A percentile compares a stretch with the other conserved stretches of the same genome.
These are phyloP conservation scores for Schizonepeta tenuifolia DNA, from an alignment of 257 asterid species.

Conservation along the genomic window DNA sequence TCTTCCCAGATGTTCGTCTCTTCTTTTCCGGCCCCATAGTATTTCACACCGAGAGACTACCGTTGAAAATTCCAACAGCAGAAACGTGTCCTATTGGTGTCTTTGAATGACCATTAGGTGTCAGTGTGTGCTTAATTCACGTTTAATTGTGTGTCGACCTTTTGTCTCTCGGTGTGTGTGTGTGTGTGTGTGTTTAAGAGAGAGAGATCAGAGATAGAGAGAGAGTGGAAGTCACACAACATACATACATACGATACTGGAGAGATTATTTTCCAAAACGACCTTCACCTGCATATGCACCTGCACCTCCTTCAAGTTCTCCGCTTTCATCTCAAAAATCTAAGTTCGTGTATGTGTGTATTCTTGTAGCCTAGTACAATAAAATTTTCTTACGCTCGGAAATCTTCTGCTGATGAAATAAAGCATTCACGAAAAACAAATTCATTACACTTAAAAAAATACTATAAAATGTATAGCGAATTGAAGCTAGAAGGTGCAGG, in stretches of 20 bases:
- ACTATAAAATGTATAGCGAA: not conserved
- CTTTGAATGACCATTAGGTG: not conserved
- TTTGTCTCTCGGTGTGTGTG: no score
- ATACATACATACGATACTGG: not conserved
- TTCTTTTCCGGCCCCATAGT: not conserved
- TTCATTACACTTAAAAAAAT: not conserved
- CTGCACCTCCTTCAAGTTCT: conserved; percentile 40
- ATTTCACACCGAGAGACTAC: not conserved
- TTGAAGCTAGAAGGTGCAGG: conserved; percentile 56
- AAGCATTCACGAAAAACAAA: not conserved
- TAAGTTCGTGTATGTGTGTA: not conserved
- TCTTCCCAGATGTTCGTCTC: not conserved
- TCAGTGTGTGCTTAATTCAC: not conserved
- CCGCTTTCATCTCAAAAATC: no score
- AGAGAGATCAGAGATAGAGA: not conserved
- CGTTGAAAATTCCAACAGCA: not conserved
- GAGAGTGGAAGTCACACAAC: not conserved
- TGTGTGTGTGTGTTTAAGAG: not conserved
- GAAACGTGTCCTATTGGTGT: not conserved
- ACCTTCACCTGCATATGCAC: conserved; percentile 45
- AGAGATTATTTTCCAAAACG: conserved; percentile 18
- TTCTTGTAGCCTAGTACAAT: not conserved
- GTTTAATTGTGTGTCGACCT: no score
- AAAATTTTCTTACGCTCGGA: not conserved
- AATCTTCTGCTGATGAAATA: not conserved